A percentile compares a stretch with the other conserved stretches of the same genome.
Evolutionary conservation across 768 basidiomycete species (phyloP).

Genomic region (Gloeostereum incarnatum): DNA sequence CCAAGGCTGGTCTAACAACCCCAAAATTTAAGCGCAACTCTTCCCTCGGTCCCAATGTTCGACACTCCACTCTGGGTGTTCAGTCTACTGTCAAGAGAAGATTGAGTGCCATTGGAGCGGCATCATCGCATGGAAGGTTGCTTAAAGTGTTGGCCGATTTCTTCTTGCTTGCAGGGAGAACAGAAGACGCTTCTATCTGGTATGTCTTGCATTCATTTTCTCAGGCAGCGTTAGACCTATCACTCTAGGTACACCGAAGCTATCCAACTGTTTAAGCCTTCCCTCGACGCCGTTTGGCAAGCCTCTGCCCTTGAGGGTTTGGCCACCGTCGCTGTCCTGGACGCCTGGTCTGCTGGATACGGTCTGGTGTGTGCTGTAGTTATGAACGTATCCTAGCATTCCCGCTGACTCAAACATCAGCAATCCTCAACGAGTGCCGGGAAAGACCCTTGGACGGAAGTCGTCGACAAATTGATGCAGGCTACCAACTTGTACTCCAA

Average conservation of each 20-base stretch:
- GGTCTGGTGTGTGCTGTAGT: slow-evolving; percentile 45
- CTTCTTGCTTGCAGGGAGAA: slow-evolving; percentile 80
- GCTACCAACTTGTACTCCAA: slow-evolving; percentile 54
- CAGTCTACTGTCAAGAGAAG: slow-evolving; percentile 44
- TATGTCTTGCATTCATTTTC: slow-evolving; percentile 21
- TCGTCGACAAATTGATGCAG: slow-evolving; percentile 66
- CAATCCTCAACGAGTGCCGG: slow-evolving; percentile 39
- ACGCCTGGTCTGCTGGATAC: slow-evolving; percentile 75
- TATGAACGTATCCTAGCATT: slow-evolving; percentile 6
- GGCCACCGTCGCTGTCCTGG: slow-evolving; percentile 69
- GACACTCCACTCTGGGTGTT: slow-evolving; percentile 41
- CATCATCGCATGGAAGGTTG: slow-evolving; percentile 76
- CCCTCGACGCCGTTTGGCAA: slow-evolving; percentile 81
- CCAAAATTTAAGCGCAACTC: slow-evolving; percentile 47
- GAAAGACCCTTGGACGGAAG: slow-evolving; percentile 71
- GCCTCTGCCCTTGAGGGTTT: slow-evolving; percentile 83
- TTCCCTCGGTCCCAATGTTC: slow-evolving; percentile 32
- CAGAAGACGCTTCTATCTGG: slow-evolving; percentile 77
- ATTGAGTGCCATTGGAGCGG: slow-evolving; percentile 49
- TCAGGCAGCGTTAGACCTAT: slow-evolving; percentile 2
- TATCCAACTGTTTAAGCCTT: slow-evolving; percentile 60
- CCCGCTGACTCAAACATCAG: slow-evolving; percentile 22
- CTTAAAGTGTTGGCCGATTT: slow-evolving; percentile 87
- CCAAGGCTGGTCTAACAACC: slow-evolving; percentile 24
- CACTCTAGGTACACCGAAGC: slow-evolving; percentile 77